phyloP scores from a whole-genome alignment of 2,329 filamentous ascomycete species.

The Aspergillus pseudoterreus region DNA sequence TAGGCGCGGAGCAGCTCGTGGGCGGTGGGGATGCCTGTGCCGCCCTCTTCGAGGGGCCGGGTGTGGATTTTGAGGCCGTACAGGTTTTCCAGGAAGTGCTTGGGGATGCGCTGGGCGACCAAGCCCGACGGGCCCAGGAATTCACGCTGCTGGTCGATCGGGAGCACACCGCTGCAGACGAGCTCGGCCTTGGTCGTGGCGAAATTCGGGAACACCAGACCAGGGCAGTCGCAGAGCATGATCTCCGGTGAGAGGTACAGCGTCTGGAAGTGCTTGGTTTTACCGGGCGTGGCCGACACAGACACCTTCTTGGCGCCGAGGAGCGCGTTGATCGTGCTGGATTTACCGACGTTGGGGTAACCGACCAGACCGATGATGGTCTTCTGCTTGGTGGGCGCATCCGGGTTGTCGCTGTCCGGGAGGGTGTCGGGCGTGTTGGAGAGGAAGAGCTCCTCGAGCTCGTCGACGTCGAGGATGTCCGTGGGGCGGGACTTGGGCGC shows the following conservation, averaged over 20 bases:
- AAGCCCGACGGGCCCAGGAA: constrained; percentile 82
- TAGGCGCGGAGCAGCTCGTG: constrained; percentile 83
- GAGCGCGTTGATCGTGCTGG: constrained; percentile 98
- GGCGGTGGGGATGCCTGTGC: constrained; percentile 79
- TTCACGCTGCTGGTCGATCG: constrained; percentile 93
- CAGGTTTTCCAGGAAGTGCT: constrained; percentile 82
- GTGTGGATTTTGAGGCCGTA: constrained; percentile 89
- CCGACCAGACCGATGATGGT: constrained; percentile 90
- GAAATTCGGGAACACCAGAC: constrained; percentile 98
- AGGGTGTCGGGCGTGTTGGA: constrained; percentile 62
- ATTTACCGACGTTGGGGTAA: constrained; percentile 98
- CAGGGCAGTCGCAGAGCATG: constrained; percentile 93
- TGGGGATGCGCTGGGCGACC: constrained; percentile 79
- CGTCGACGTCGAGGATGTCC: constrained; percentile 85
- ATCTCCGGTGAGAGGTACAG: constrained; percentile 89
- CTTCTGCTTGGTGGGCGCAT: constrained; percentile 54
- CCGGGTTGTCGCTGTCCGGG: constrained; percentile 41
- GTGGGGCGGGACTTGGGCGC: constrained; percentile 49
- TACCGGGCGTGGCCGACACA: constrained; percentile 93
- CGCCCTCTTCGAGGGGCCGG: constrained; percentile 82
- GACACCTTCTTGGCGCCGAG: constrained; percentile 98
- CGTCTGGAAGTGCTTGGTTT: constrained; percentile 99
- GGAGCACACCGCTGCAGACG: constrained; percentile 89
- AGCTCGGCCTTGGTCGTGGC: constrained; percentile 94
- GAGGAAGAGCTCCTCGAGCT: constrained; percentile 85